Evolutionary conservation across 768 basidiomycete genomes (phyloP), one percentile per base, ranked within the genome.

Genomic region (Phylloporus sp.): DNA sequence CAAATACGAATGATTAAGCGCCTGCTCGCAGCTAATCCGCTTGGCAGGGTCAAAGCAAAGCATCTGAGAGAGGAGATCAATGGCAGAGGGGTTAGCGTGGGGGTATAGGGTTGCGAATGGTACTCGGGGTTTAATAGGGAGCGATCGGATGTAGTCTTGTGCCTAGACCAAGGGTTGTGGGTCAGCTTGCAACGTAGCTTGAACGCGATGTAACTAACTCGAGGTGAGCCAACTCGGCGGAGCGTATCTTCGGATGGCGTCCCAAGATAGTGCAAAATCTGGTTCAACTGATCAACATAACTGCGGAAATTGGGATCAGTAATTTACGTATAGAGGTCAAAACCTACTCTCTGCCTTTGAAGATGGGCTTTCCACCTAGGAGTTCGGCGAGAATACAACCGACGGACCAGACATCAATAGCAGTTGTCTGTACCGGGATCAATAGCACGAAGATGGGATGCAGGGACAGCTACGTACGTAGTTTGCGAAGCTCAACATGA

Each of bases 251-350:
- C 97, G 18, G 91, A 90, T 1, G 95, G 97, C 1, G 97, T 98
- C 23, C 97, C 97, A n/a, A 98, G 84, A 64, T 95, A 92, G 69
- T 98, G 95, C 32, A 99, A 77, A 64, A 99, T 97, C 71, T 97
- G 93, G 67, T 98, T 98, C 46, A 98, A 78, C 69, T 99, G 97
- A 68, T 99, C 97, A 49, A 99, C 95, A 66, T 99, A 98, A 66
- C 91, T 92, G 62, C 9, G 49, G 15, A 47, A 55, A 15, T 54
- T 28, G 43, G 48, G 24, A 38, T 53, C 42, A 50, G 38, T 10
- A 26, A 8, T 20, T 35, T 26, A 5, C n/a, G 23, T 22, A 26
- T 5, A 27, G 18, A 8, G 18, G 23, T 6, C 35, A 12, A 29
- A 10, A 75, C 90, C 67, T 66, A 95, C 91, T 98, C 97, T 76